Percentiles rank a stretch among this genome's conserved stretches.
phyloP scores from a whole-genome alignment of 1,139 yeast species.

The Geotrichum histeridarum region DNA sequence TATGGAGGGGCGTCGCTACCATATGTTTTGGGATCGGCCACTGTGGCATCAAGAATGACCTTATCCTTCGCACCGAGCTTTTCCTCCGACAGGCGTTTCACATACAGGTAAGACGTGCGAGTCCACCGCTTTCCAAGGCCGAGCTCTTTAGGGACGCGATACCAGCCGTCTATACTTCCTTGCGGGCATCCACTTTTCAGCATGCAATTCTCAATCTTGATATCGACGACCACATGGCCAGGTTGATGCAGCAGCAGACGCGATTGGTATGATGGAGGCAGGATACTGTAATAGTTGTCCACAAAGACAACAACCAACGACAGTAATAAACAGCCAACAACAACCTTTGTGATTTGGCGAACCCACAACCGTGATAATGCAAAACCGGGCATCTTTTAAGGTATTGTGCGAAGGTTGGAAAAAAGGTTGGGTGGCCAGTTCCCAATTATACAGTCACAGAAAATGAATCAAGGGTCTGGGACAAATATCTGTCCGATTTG shows the following conservation, averaged over 20 bases:
- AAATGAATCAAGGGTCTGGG: background rate
- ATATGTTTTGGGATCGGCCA: slow-evolving; percentile 15
- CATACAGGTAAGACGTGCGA: slow-evolving; percentile 30
- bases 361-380: slow-evolving; percentile 30
- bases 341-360: slow-evolving; percentile 29
- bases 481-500: background rate
- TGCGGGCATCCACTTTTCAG: slow-evolving; percentile 28
- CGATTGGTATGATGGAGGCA: slow-evolving; percentile 34
- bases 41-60: slow-evolving; percentile 33
- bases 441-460: background rate
- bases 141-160: slow-evolving; percentile 35
- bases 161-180: slow-evolving; percentile 32
- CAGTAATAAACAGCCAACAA: slow-evolving; percentile 23
- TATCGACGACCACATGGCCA: slow-evolving; percentile 33
- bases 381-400: background rate
- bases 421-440: background rate
- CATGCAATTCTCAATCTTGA: slow-evolving; percentile 32
- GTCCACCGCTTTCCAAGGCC: slow-evolving; percentile 34
- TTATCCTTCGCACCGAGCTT: slow-evolving; percentile 26
- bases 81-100: slow-evolving; percentile 29
- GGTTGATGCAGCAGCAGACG: slow-evolving; percentile 27
- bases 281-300: slow-evolving; percentile 33
- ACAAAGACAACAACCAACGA: slow-evolving; percentile 25
- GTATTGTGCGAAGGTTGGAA: background rate
- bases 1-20: slow-evolving; percentile 20